phyloP scores from a whole-genome alignment of 257 asterid genomes.

The Solanum corneliomulleri region DNA sequence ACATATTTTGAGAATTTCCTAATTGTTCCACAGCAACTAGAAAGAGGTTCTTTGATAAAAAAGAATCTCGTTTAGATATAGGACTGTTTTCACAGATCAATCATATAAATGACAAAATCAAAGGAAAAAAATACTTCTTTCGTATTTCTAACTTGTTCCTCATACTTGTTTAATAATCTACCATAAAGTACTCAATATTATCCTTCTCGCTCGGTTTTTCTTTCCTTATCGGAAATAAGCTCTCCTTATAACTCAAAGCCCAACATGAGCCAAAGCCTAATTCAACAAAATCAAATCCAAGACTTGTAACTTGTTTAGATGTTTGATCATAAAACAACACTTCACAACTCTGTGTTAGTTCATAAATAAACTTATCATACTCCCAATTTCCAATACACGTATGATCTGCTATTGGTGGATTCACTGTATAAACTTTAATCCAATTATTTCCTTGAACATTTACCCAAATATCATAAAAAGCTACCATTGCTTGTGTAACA shows the following conservation, averaged over 20 bases:
- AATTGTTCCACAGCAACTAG: neutral
- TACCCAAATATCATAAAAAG: neutral
- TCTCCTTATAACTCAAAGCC: neutral
- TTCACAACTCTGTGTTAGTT: neutral
- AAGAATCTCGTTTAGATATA: neutral
- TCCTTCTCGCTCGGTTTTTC: neutral
- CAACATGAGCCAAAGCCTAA: neutral
- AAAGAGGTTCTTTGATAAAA: neutral
- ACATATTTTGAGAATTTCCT: neutral
- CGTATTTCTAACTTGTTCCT: neutral
- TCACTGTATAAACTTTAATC: neutral
- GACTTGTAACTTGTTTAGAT: neutral
- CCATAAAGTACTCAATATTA: neutral
- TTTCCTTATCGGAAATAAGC: neutral
- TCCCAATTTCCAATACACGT: neutral
- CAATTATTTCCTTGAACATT: neutral
- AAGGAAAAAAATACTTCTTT: neutral
- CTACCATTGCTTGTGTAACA: neutral
- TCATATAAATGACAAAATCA: neutral
- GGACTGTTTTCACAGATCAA: neutral
- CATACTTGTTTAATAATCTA: neutral
- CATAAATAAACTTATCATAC: neutral
- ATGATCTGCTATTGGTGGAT: neutral
- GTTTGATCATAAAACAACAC: neutral
- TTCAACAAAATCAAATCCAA: neutral